Evolutionary conservation across 805 yeast species (phyloP), one percentile per base, ranked within the genome.

Genomic region (Suhomyces sp.): DNA sequence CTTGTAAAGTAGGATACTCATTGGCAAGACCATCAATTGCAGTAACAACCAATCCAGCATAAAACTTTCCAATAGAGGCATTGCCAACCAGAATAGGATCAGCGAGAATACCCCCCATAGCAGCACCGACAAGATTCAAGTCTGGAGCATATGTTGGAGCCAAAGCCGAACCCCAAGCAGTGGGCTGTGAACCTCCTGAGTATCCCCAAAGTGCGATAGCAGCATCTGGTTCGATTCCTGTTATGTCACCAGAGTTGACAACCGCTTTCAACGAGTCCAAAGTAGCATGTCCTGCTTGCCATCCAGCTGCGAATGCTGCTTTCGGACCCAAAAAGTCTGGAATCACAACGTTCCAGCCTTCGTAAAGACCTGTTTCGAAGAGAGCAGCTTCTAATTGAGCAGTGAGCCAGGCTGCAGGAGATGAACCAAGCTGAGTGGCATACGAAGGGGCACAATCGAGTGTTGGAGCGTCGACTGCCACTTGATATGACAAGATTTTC

Each of bases 101-200:
- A 16, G 62, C 53, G 9, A 57, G 61, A 47, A 60, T 51, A 3
- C 70, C 70, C 8, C 70, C 70, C 16, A 63, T 19, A 1, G 64
- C 63, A 12, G 50, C 63, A 15, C 70, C 71, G 43, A 51, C 33
- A 36, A 53, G 9, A 44, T 36, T 33, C 23, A 49, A 43, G 16
- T 65, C 70, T 2, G 63, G 61, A 4, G 70, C 69, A 37, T 65
- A 65, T 1, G 40, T 31, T 8, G 68, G 68, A 38, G 60, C 67
- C 18, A 61, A 42, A 6, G 58, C 51, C 3, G 63, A 57, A 10
- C 68, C 68, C 70, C 70, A 65, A 5, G 62, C 55, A 12, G 61
- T 34, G 10, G 70, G 65, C 19, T 63, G 39, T 1, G 65, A 50
- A 7, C 69, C 70, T n/a, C 71, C 71, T 4, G 66, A 59, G 34